Evolutionary conservation across 371 early-diverging fungal species (phyloP).

Genomic region (Mortierella sp.): DNA sequence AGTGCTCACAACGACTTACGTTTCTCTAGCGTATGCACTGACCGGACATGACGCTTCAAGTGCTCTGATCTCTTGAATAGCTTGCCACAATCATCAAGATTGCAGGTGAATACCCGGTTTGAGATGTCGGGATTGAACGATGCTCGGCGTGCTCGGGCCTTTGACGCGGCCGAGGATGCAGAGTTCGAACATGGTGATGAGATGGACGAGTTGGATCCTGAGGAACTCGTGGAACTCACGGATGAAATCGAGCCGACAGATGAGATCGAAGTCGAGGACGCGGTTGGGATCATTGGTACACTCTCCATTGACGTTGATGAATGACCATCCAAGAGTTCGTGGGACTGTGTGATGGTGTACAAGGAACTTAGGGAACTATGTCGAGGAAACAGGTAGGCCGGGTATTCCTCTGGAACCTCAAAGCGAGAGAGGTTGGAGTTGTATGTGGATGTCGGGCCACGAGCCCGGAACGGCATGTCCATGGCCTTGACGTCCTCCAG

Average conservation of each 20-base stretch:
- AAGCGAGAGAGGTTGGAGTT: conserved; percentile 9
- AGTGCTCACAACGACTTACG: no score
- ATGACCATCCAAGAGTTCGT: conserved; percentile 25
- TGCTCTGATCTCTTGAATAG: conserved; percentile 74
- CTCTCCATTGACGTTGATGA: conserved; percentile 1
- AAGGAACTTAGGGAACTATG: conserved; percentile 43
- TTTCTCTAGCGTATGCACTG: conserved; percentile 72
- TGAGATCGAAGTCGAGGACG: conserved; percentile 32
- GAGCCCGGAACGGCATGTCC: neutral
- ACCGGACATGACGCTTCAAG: conserved; percentile 71
- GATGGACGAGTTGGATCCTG: conserved; percentile 4
- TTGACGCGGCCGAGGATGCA: neutral
- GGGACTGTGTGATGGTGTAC: conserved; percentile 37
- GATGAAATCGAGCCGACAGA: conserved; percentile 16
- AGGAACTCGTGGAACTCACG: no score
- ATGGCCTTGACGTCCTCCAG: conserved; percentile 5
- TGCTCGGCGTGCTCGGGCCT: conserved; percentile 22
- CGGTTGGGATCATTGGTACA: conserved; percentile 23
- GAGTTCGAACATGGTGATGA: conserved; percentile 13
- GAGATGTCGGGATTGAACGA: conserved; percentile 30
- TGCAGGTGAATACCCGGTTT: conserved; percentile 48
- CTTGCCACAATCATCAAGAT: conserved; percentile 64
- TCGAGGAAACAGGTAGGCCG: conserved; percentile 16
- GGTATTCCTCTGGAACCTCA: conserved; percentile 27
- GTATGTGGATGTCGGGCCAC: no score